These are phyloP conservation scores for Astraeus odoratus DNA, from an alignment of 768 basidiomycete species.

Conservation along the genomic window DNA sequence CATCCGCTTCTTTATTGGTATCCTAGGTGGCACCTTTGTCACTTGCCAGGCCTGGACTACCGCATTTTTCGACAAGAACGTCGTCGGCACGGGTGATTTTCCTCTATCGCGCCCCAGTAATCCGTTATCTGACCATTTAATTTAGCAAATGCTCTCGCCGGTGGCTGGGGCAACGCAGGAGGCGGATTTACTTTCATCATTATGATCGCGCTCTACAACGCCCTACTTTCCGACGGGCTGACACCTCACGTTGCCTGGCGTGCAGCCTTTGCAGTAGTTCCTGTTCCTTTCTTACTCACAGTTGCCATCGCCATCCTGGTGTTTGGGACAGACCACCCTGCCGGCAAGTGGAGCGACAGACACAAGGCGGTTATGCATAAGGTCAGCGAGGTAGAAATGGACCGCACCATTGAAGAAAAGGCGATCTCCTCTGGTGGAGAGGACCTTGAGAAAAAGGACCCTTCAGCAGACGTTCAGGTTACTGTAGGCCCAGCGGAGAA, in stretches of 20 bases:
- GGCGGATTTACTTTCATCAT: constrained; percentile 49
- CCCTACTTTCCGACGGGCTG: constrained; percentile 31
- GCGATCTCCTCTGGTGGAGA: constrained; percentile 14
- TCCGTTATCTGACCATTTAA: constrained; percentile 16
- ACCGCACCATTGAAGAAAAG: constrained; percentile 11
- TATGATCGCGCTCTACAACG: constrained; percentile 47
- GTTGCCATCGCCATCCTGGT: constrained; percentile 35
- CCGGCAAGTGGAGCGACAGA: constrained; percentile 45
- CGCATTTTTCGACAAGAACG: constrained; percentile 47
- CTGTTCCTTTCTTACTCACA: constrained; percentile 43
- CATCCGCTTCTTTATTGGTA: constrained; percentile 53
- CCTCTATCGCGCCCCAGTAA: background rate
- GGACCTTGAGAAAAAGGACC: constrained; percentile 25
- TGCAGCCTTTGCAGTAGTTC: constrained; percentile 48
- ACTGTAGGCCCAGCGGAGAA: constrained; percentile 8
- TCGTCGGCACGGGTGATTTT: constrained; percentile 30
- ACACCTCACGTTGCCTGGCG: constrained; percentile 43
- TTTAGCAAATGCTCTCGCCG: constrained; percentile 47
- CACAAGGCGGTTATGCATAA: constrained; percentile 31
- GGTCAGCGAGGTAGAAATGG: background rate
- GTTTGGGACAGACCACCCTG: constrained; percentile 49
- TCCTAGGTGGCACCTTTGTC: constrained; percentile 55
- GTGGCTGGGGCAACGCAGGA: constrained; percentile 45
- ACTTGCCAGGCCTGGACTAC: constrained; percentile 59
- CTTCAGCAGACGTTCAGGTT: constrained; percentile 14